A percentile compares a stretch with the other conserved stretches of the same genome.
Conservation (phyloP, 2,329 filamentous ascomycete species). For the Talaromyces sp. region DNA sequence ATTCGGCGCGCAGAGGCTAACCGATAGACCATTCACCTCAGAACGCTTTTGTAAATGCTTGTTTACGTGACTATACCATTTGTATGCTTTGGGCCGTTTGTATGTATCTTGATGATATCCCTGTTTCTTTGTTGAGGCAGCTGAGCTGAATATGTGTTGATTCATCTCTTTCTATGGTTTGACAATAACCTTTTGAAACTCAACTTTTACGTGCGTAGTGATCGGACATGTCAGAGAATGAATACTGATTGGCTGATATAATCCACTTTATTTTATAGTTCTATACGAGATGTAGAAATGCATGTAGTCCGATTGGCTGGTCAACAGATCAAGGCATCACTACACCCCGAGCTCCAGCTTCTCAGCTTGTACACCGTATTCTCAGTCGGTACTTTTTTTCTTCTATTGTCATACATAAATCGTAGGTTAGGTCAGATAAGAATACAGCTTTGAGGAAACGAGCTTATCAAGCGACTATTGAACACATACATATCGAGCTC, state of each 20-base stretch:
- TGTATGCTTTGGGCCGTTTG: background rate
- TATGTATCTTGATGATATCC: slow-evolving; percentile 16
- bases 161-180: background rate
- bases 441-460: too few relatives aligned
- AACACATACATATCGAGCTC: too few relatives aligned
- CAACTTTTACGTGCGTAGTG: background rate
- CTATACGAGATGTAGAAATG: background rate
- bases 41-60: background rate
- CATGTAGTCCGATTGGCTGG: background rate
- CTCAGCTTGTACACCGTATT: background rate
- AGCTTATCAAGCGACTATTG: too few relatives aligned
- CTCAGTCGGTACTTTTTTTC: background rate
- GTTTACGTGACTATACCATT: background rate
- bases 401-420: background rate
- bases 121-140: slow-evolving; percentile 3
- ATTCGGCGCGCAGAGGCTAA: slow-evolving; percentile 36
- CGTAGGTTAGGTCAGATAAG: too few relatives aligned
- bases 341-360: background rate
- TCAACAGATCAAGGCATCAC: background rate
- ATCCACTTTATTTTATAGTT: too few relatives aligned
- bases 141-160: background rate
- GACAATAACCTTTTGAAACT: too few relatives aligned
- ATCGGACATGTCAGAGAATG: background rate
- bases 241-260: background rate
- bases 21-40: slow-evolving; percentile 1